phyloP scores from a whole-genome alignment of 2,329 filamentous ascomycete genomes.

The Sphaerostilbella broomeana region DNA sequence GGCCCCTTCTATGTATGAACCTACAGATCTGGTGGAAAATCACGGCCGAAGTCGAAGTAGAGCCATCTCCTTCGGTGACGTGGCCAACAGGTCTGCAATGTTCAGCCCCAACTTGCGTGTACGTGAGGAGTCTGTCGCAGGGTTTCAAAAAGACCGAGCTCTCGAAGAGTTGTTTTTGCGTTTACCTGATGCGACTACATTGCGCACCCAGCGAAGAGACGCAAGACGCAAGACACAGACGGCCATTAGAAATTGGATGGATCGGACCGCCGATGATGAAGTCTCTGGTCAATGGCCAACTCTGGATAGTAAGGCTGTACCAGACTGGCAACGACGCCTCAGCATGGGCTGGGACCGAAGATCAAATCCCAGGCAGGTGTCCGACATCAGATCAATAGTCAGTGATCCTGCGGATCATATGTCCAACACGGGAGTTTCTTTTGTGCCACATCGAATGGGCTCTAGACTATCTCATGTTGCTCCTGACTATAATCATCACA shows the following conservation, averaged over 20 bases:
- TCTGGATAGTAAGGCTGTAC: conserved; percentile 38
- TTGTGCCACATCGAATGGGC: conserved; percentile 26
- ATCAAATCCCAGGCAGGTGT: conserved; percentile 43
- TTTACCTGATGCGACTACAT: conserved; percentile 57
- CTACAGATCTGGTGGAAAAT: conserved; percentile 78
- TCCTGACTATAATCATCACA: conserved; percentile 52
- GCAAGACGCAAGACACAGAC: conserved; percentile 70
- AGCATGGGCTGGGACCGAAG: conserved; percentile 45
- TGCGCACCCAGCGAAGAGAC: conserved; percentile 53
- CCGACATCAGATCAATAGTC: conserved; percentile 52
- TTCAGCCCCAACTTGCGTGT: conserved; percentile 69
- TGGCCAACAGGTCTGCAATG: conserved; percentile 49
- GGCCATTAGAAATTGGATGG: conserved; percentile 88
- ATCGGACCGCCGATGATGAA: conserved; percentile 52
- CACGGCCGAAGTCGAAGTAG: conserved; percentile 45
- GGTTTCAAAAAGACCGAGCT: conserved; percentile 82
- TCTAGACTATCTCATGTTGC: conserved; percentile 29
- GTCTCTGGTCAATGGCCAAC: conserved; percentile 44
- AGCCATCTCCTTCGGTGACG: conserved; percentile 52
- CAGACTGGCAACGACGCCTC: conserved; percentile 46
- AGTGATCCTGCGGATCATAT: conserved; percentile 59
- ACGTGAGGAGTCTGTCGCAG: conserved; percentile 80
- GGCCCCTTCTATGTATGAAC: conserved; percentile 68
- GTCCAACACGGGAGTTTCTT: conserved; percentile 42
- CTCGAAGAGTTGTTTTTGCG: conserved; percentile 85